Evolutionary conservation across 116 monocot genomes (phyloP).

Genomic region (Posidonia oceanica): DNA sequence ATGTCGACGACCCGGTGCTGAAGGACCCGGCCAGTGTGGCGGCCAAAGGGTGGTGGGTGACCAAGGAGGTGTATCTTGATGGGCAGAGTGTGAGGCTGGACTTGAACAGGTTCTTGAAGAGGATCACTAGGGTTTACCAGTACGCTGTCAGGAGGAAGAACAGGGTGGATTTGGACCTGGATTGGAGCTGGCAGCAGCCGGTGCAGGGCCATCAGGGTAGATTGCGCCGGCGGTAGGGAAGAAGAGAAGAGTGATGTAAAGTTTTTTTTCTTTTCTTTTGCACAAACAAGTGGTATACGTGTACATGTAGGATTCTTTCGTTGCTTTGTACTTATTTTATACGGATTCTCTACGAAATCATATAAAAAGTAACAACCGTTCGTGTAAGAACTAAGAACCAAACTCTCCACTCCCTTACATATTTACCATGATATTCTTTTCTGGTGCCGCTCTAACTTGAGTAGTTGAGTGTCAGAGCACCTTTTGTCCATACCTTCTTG

Average conservation of each 20-base stretch:
- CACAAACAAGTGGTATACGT: too few relatives aligned
- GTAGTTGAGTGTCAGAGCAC: too few relatives aligned
- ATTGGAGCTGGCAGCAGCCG: slow-evolving; percentile 12
- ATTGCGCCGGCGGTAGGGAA: not conserved
- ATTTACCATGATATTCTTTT: too few relatives aligned
- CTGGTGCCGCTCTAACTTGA: too few relatives aligned
- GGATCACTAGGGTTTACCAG: slow-evolving; percentile 23
- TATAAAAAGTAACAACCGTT: too few relatives aligned
- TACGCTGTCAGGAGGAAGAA: slow-evolving; percentile 13
- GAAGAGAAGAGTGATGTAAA: not conserved
- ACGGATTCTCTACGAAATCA: too few relatives aligned
- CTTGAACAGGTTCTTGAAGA: slow-evolving; percentile 28
- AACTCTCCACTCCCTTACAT: too few relatives aligned
- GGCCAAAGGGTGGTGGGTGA: slow-evolving; percentile 49
- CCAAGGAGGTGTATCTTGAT: slow-evolving; percentile 62
- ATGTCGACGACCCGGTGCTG: slow-evolving; percentile 33
- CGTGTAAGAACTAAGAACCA: too few relatives aligned
- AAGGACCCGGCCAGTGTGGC: slow-evolving; percentile 41
- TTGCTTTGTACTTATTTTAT: too few relatives aligned
- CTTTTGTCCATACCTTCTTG: too few relatives aligned
- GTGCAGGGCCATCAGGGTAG: not conserved
- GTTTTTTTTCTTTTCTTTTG: not conserved
- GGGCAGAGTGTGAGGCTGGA: slow-evolving; percentile 69
- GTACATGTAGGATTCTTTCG: too few relatives aligned
- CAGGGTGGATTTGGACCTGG: slow-evolving; percentile 5